Evolutionary conservation across 345 rosid genomes (phyloP), one percentile per base, ranked within the genome.

Genomic region (Pistacia integerrima): DNA sequence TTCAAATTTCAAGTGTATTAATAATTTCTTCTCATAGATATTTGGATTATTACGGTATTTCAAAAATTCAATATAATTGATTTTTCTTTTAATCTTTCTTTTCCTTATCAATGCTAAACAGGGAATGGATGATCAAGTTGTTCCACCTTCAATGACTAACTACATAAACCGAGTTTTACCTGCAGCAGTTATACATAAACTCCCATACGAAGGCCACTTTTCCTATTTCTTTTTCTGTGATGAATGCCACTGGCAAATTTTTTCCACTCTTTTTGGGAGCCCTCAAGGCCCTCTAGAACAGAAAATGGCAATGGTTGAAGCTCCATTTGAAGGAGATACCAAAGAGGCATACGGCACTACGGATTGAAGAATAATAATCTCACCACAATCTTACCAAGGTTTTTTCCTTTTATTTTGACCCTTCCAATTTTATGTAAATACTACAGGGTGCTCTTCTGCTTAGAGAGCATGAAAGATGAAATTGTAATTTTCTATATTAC

Each of bases 201-300:
- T 92, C 68, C 92, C 92, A 54, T 81, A 82, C 25, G 98, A 95
- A 83, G 97, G 99, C 52, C 99, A 95, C 76, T 92, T 88, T 73
- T 95, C 99, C 4, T 93, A 80, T 81, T 91, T 90, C 80, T 92
- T 78, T 75, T 83, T 93, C 80, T 95, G 98, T 17, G 91, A 92
- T 28, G 92, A 87, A 54, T 95, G 99, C 79, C 99, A 95, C 74
- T 76, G 90, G 60, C 86, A 84, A 72, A 84, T 95, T 44, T 83
- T 95, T 82, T 89, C 91, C 12, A 65, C 91, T 35, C 85, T 95
- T 49, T 93, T 90, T 55, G 97, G 93, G 81, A 81, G 81, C 35
- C 90, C 98, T 12, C 82, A 77, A 66, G 99, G 92, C 2, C 89
- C 91, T 35, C 58, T 89, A 33, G 84, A 86, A 62, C 38, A 74